Evolutionary conservation across 257 asterid species (phyloP), one percentile per base, ranked within the genome.

Genomic region (Lycium barbarum): DNA sequence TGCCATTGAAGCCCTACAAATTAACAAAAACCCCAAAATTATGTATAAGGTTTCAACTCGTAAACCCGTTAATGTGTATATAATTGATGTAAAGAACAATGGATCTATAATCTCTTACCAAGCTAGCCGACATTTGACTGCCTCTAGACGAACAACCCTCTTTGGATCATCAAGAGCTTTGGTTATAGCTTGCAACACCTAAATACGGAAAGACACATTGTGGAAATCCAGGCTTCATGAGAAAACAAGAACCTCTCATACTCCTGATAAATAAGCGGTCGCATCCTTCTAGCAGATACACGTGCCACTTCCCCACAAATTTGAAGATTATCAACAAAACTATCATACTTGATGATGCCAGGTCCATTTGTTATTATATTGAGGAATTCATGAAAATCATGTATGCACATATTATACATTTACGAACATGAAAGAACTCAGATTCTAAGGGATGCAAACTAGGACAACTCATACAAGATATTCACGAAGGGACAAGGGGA

Each of bases 161-260:
- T 96, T 96, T 59, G 96, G 97, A 89, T 96, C 99, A 88, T 93
- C 97, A 62, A 96, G 93, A 83, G 96, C 97, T 88, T 90, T 91
- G 80, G 91, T 84, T 84, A 90, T 84, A 68, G 99, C 97, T 90
- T 55, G 92, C 88, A 91, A 86, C 87, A 96, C 98, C 99, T 96
- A 74, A n/a, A 82, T 86, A 90, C 76, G n/a, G 53, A 20, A 83
- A 45, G 40, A 85, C 40, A 71, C 80, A 66, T 33, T 49, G 35
- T 51, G 14, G 80, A 36, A 18, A 6, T 49, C 55, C 45, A 53
- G 65, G 65, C 26, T 51, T 53, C 82, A 76, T 26, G 65, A 51
- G 9, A 76, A 53, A 78, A 78, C 47, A 78, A 36, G 82, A 78
- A 14, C n/a, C 47, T 78, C 43, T 14, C 1, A 6, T 17, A 53